A percentile compares a stretch with the other conserved stretches of the same genome.
These are phyloP conservation scores for Gryganskiella cystojenkinii DNA, from an alignment of 192 early-diverging fungal genomes.

Conservation along the genomic window DNA sequence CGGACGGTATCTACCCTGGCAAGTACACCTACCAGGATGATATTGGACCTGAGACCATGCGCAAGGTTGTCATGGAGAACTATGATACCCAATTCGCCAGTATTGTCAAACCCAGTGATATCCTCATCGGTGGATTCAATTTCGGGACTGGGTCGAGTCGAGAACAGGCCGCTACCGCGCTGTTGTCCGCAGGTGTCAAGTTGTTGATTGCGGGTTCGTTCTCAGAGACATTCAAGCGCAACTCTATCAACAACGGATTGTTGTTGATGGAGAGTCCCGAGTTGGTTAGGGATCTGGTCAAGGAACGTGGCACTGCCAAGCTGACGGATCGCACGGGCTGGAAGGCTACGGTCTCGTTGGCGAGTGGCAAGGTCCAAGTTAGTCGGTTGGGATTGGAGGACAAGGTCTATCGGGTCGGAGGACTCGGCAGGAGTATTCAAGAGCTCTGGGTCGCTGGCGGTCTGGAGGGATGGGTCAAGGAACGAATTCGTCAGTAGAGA, in stretches of 20 bases:
- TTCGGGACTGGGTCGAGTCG: conserved; percentile 98
- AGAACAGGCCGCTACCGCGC: conserved; percentile 97
- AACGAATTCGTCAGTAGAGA: conserved; percentile 46
- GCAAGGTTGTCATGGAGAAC: conserved; percentile 97
- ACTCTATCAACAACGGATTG: conserved; percentile 98
- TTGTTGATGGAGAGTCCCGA: conserved; percentile 88
- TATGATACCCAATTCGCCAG: conserved; percentile 91
- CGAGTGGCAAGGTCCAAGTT: conserved; percentile 70
- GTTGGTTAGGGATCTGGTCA: conserved; percentile 80
- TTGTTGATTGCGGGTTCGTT: conserved; percentile 92
- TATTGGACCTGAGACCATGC: conserved; percentile 90
- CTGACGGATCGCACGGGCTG: conserved; percentile 85
- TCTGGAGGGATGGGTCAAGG: conserved; percentile 95
- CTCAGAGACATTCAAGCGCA: conserved; percentile 99
- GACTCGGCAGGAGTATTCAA: conserved; percentile 94
- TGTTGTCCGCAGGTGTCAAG: conserved; percentile 87
- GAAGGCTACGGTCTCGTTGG: conserved; percentile 74
- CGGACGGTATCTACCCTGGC: conserved; percentile 98
- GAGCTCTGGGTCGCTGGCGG: conserved; percentile 95
- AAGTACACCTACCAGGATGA: conserved; percentile 99
- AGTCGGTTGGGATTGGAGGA: conserved; percentile 44
- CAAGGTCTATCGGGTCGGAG: conserved; percentile 61
- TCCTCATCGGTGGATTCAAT: conserved; percentile 94
- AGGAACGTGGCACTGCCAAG: conserved; percentile 51
- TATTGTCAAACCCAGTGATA: conserved; percentile 76